These are phyloP conservation scores for Lasiodiplodia gonubiensis DNA, from an alignment of 2,329 filamentous ascomycete species.

Conservation along the genomic window DNA sequence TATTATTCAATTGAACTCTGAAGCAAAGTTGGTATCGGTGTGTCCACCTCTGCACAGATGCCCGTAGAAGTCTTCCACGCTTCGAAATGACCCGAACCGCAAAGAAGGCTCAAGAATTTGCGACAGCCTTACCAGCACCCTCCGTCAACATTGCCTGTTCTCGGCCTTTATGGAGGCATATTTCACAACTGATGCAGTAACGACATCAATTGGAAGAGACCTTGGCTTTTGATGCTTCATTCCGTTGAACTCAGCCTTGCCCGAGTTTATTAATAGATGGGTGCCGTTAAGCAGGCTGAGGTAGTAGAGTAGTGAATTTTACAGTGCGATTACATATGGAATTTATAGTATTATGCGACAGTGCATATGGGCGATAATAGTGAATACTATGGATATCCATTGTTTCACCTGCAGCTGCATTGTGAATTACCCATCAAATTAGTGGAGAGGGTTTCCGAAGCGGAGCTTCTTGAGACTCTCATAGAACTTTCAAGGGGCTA, in stretches of 20 bases:
- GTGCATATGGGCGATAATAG: too few relatives aligned
- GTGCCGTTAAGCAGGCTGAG: too few relatives aligned
- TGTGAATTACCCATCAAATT: too few relatives aligned
- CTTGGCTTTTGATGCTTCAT: slow-evolving; percentile 30
- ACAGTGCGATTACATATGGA: too few relatives aligned
- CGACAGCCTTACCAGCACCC: slow-evolving; percentile 39
- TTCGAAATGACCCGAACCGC: slow-evolving; percentile 44
- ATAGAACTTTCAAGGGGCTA: too few relatives aligned
- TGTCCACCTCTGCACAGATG: slow-evolving; percentile 42
- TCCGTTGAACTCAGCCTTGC: slow-evolving; percentile 32
- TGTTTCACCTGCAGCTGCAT: too few relatives aligned
- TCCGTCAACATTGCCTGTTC: slow-evolving; percentile 32
- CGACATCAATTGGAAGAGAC: slow-evolving; percentile 32
- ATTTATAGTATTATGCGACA: too few relatives aligned
- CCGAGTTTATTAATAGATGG: slow-evolving; percentile 33
- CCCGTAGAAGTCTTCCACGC: slow-evolving; percentile 45
- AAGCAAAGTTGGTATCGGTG: slow-evolving; percentile 30
- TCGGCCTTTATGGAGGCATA: slow-evolving; percentile 30
- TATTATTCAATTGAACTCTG: too few relatives aligned
- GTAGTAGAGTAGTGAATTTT: too few relatives aligned
- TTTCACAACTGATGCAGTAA: slow-evolving; percentile 34
- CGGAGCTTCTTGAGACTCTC: too few relatives aligned
- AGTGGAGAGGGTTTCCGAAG: too few relatives aligned
- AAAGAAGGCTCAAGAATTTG: slow-evolving; percentile 32
- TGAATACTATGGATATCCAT: too few relatives aligned